Evolutionary conservation across 2,329 filamentous ascomycete genomes (phyloP), one percentile per base, ranked within the genome.

Genomic region (Fusarium nodosum): DNA sequence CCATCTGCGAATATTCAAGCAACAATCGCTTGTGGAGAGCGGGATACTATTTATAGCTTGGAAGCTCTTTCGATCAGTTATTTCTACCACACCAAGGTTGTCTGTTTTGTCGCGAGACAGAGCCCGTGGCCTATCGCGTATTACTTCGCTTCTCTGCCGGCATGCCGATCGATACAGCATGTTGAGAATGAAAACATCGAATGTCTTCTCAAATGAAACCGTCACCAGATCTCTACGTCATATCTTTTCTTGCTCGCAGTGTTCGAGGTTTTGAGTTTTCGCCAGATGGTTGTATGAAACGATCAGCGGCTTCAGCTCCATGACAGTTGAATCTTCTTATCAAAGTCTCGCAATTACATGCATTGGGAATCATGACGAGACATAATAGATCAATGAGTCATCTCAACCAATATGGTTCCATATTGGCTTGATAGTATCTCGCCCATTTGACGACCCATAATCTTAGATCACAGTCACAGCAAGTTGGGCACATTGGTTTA

Each of bases 91-190:
- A 18, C 36, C 24, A 48, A 39, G 26, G 28, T 22, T 38, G 34
- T 36, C 48, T 38, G 13, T 20, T 24, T 28, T 36, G 30, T 26
- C n/a, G n/a, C 42, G 31, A 24, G 18, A 60, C 50, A 31, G 24
- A 48, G 16, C 39, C 57, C 20, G 28, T 41, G 47, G 44, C 56
- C 45, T 28, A 10, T 12, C 12, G 15, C 44, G 48, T 52, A 31
- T 30, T 51, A 38, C 34, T 20, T 66, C 45, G 56, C 31, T 61
- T 47, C 46, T 41, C 13, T 52, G 48, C 56, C 20, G 31, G 41
- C 34, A 36, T 41, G 20, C 18, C 31, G 30, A 26, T 46, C 18
- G 44, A 34, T 18, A 42, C 20, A 36, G 20, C 48, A 52, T 15
- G 39, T 22, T 15, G 30, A 47, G 22, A 39, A 58, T 33, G 16